Evolutionary conservation across 805 yeast species (phyloP).

Genomic region (Candida morakotiae): DNA sequence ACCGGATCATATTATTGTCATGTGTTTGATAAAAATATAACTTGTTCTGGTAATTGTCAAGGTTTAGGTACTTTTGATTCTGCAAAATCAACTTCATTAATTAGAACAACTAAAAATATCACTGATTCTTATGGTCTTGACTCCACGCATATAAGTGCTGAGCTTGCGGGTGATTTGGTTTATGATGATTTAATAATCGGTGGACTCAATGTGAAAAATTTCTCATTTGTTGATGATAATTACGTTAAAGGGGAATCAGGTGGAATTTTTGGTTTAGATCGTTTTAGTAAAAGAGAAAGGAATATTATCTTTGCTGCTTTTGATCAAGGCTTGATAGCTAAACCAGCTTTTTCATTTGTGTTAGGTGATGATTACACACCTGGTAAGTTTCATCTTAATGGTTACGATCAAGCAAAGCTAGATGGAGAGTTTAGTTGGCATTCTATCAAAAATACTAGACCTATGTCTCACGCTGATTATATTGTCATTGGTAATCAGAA

Average conservation of each 20-base stretch:
- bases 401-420: neutral
- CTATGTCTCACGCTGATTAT: neutral
- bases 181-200: neutral
- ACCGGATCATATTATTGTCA: neutral
- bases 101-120: neutral
- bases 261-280: neutral
- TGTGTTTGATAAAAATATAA: neutral
- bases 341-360: neutral
- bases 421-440: constrained; percentile 1
- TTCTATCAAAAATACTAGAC: neutral
- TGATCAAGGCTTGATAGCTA: neutral
- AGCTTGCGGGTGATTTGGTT: neutral
- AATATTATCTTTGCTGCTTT: neutral
- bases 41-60: neutral
- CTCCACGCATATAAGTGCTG: no score
- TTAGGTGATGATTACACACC: neutral
- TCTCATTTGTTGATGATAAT: neutral
- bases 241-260: neutral
- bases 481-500: neutral
- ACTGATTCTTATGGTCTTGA: neutral
- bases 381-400: neutral
- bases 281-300: neutral
- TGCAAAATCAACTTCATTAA: neutral
- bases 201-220: neutral
- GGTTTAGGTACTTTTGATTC: neutral